A percentile compares a stretch with the other conserved stretches of the same genome.
These are phyloP conservation scores for Pseudoturritis turrita DNA, from an alignment of 345 rosid genomes.

Conservation along the genomic window DNA sequence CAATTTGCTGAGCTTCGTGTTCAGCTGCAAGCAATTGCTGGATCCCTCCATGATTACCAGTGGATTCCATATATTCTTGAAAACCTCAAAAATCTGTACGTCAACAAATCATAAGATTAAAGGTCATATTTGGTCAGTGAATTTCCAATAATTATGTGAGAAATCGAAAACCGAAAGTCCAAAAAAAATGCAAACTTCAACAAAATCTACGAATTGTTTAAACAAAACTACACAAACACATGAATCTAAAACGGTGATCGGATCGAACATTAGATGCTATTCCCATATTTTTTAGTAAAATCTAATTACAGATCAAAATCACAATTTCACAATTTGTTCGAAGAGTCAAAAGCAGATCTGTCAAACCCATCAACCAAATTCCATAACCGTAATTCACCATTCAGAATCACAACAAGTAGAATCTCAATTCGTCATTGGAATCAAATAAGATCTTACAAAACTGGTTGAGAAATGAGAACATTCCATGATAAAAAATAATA, in stretches of 20 bases:
- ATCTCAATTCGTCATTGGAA: background rate
- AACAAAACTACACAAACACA: background rate
- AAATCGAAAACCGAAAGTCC: background rate
- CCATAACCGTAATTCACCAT: background rate
- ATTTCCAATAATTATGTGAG: background rate
- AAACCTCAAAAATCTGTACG: slow-evolving; percentile 4
- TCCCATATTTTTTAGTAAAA: background rate
- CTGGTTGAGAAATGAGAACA: background rate
- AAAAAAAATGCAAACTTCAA: background rate
- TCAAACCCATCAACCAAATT: background rate
- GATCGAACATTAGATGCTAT: background rate
- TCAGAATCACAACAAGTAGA: background rate
- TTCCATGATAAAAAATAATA: background rate
- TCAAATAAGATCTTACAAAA: background rate
- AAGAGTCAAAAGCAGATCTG: slow-evolving; percentile 17
- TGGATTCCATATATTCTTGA: slow-evolving; percentile 45
- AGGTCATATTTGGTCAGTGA: background rate
- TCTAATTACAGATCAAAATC: background rate
- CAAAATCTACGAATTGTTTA: background rate
- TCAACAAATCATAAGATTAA: too few species aligned
- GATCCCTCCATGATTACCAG: slow-evolving; percentile 70
- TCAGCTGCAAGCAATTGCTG: slow-evolving; percentile 88
- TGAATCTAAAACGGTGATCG: slow-evolving; percentile 1
- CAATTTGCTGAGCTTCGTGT: slow-evolving; percentile 83
- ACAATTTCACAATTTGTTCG: background rate